These are phyloP conservation scores for Venturia pyrina DNA, from an alignment of 2,329 filamentous ascomycete genomes.

Conservation along the genomic window DNA sequence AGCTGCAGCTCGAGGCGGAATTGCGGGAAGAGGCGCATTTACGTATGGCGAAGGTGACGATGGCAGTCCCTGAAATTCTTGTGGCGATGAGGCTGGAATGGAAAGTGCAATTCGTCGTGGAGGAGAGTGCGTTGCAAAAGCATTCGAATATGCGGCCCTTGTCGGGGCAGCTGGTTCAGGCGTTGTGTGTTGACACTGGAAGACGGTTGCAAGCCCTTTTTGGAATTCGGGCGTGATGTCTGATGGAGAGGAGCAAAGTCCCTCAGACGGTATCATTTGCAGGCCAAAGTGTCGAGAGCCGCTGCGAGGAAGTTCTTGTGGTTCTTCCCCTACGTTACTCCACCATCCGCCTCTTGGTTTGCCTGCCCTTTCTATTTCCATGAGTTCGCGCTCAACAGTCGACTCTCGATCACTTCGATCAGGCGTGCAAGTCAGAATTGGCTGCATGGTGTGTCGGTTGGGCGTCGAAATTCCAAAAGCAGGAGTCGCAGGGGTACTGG, in stretches of 20 bases:
- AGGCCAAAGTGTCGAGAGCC: background rate
- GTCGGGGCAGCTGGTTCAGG: background rate
- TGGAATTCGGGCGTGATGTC: background rate
- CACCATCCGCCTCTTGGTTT: constrained; percentile 5
- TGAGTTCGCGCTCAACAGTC: constrained; percentile 1
- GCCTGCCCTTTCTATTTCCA: background rate
- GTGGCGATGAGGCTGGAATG: background rate
- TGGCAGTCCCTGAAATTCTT: background rate
- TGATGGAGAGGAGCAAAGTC: background rate
- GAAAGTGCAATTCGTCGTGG: background rate
- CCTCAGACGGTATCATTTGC: background rate
- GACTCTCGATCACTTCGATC: constrained; percentile 2
- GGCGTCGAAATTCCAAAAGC: background rate
- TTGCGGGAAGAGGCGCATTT: background rate
- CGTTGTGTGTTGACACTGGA: background rate
- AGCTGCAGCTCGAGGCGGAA: background rate
- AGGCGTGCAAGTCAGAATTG: background rate
- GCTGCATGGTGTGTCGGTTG: background rate
- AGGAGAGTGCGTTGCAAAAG: background rate
- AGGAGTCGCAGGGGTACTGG: background rate
- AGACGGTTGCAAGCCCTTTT: background rate
- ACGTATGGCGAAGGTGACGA: background rate
- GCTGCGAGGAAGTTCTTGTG: background rate
- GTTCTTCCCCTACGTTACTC: background rate
- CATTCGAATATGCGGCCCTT: background rate